Conservation (phyloP, 805 yeast species). For the Phaffomyces antillensis region DNA sequence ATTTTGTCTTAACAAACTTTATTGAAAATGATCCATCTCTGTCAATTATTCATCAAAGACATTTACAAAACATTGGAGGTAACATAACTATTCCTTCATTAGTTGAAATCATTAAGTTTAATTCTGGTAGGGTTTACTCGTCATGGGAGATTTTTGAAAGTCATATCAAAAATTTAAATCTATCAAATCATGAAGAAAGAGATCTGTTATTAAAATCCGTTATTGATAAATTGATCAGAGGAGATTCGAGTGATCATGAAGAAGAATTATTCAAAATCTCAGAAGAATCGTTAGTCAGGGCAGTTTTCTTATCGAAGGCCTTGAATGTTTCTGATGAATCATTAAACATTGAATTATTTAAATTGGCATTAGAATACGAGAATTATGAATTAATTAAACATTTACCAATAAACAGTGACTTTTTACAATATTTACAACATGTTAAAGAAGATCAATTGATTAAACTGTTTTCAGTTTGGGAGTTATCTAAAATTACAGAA, state of each 20-base stretch:
- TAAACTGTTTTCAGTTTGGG: conserved; percentile 1
- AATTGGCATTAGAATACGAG: conserved; percentile 1
- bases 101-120: conserved; percentile 30
- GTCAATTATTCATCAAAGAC: conserved; percentile 24
- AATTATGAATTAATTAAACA: neutral
- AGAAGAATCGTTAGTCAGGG: conserved; percentile 1
- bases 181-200: conserved; percentile 5
- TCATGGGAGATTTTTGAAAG: conserved; percentile 40
- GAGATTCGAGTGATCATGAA: conserved; percentile 6
- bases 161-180: conserved; percentile 13
- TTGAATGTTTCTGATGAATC: neutral
- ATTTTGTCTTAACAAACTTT: conserved; percentile 16
- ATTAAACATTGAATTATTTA: conserved; percentile 1
- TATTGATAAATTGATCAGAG: conserved; percentile 20
- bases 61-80: conserved; percentile 19
- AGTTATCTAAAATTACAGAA: neutral
- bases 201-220: conserved; percentile 25
- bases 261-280: conserved; percentile 6
- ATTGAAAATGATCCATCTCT: conserved; percentile 25
- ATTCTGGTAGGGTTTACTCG: conserved; percentile 48
- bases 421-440: neutral
- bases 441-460: neutral
- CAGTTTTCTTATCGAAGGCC: neutral
- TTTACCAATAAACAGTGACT: neutral
- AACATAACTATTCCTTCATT: conserved; percentile 20